Conservation (phyloP, 345 rosid genomes). For the Lumnitzera littorea region DNA sequence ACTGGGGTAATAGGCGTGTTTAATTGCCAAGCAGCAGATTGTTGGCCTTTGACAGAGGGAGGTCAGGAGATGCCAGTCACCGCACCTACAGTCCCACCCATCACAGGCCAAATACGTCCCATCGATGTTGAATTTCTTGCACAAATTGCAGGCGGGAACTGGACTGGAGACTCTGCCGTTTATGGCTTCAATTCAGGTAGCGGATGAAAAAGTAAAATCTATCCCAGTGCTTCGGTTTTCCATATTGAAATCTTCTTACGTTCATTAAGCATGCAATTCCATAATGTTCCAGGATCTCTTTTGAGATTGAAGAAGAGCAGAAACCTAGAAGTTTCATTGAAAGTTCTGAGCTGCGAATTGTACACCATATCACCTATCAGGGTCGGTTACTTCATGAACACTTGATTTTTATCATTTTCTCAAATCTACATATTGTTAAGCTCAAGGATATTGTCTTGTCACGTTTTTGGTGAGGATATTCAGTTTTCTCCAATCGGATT, state of each 20-base stretch:
- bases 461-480: conserved; percentile 3
- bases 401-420: background rate
- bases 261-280: no score
- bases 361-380: conserved; percentile 34
- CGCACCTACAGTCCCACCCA: conserved; percentile 1
- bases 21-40: conserved; percentile 15
- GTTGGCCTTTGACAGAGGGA: conserved; percentile 10
- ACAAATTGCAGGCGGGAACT: conserved; percentile 9
- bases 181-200: conserved; percentile 1
- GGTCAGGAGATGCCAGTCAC: conserved; percentile 4
- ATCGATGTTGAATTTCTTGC: conserved; percentile 8
- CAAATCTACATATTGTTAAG: no score
- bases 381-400: conserved; percentile 9
- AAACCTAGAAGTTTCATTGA: conserved; percentile 22
- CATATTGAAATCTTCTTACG: no score
- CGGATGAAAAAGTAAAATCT: no score
- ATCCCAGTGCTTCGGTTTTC: no score
- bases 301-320: conserved; percentile 12
- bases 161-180: conserved; percentile 15
- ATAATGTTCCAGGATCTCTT: conserved; percentile 2
- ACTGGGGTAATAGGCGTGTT: conserved; percentile 12
- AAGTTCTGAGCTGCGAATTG: conserved; percentile 25
- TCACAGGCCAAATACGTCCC: background rate
- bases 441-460: background rate
- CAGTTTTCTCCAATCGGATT: conserved; percentile 19